phyloP scores from a whole-genome alignment of 2,329 filamentous ascomycete species.

The Cladosporium austrohemisphaericum region DNA sequence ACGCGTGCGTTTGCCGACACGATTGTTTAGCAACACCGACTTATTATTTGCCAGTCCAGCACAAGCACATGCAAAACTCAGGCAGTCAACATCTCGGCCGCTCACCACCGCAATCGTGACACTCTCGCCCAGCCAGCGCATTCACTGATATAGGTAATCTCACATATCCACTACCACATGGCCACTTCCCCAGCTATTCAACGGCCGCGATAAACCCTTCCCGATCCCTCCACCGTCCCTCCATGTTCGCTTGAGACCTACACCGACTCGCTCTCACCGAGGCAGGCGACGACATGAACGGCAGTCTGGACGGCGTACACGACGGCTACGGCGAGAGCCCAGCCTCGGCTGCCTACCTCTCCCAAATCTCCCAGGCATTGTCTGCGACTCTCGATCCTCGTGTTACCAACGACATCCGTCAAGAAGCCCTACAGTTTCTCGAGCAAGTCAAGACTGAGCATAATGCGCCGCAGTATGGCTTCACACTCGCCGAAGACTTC shows the following conservation, averaged over 20 bases:
- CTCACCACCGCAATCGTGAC: too few species aligned
- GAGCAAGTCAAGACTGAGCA: conserved; percentile 76
- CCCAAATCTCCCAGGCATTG: conserved; percentile 77
- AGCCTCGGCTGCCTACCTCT: conserved; percentile 38
- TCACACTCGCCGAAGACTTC: conserved; percentile 71
- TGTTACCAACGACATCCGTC: conserved; percentile 75
- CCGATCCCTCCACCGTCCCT: conserved; percentile 8
- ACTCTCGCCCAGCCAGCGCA: too few species aligned
- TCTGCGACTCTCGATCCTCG: conserved; percentile 80
- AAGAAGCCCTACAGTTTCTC: conserved; percentile 79
- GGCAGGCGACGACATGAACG: conserved; percentile 16
- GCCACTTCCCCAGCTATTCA: conserved; percentile 12
- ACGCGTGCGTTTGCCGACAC: too few species aligned
- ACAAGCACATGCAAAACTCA: too few species aligned
- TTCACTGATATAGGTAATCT: background rate
- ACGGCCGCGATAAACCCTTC: conserved; percentile 13
- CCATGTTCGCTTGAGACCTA: background rate
- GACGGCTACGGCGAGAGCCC: conserved; percentile 22
- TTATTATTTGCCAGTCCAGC: too few species aligned
- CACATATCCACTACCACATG: conserved; percentile 13
- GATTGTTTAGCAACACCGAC: too few species aligned
- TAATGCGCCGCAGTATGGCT: conserved; percentile 81
- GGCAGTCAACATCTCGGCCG: too few species aligned
- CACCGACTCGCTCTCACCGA: conserved; percentile 5
- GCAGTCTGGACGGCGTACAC: conserved; percentile 19